These are phyloP conservation scores for Leucocoprinus birnbaumii DNA, from an alignment of 768 basidiomycete species.

Conservation along the genomic window DNA sequence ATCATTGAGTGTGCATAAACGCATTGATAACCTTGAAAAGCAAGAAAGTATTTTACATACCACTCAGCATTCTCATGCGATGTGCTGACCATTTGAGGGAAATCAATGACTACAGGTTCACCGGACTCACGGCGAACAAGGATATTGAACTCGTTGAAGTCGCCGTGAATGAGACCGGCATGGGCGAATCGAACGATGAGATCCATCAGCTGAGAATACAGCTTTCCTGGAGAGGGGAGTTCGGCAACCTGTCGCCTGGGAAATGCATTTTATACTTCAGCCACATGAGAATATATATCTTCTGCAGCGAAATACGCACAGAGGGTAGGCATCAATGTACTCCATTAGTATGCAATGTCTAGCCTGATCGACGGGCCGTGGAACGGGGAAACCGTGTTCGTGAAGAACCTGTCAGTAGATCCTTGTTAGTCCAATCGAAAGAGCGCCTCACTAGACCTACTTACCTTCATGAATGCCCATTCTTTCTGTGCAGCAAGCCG, in stretches of 20 bases:
- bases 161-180: slow-evolving; percentile 96
- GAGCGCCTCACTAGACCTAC: background rate
- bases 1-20: too few relatives aligned
- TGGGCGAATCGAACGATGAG: slow-evolving; percentile 92
- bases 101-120: slow-evolving; percentile 93
- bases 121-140: slow-evolving; percentile 74
- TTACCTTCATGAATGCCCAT: slow-evolving; percentile 97
- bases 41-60: slow-evolving; percentile 39
- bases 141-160: slow-evolving; percentile 99
- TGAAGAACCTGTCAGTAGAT: slow-evolving; percentile 65
- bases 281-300: background rate
- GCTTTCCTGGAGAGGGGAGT: slow-evolving; percentile 79
- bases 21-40: too few relatives aligned
- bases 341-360: slow-evolving; percentile 97
- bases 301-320: slow-evolving; percentile 52
- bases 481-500: slow-evolving; percentile 95
- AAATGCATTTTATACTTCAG: slow-evolving; percentile 10
- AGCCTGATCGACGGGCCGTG: slow-evolving; percentile 90
- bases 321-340: slow-evolving; percentile 89
- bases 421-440: too few relatives aligned
- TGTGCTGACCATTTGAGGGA: slow-evolving; percentile 99
- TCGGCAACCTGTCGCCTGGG: slow-evolving; percentile 83
- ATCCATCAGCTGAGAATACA: slow-evolving; percentile 93
- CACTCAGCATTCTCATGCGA: slow-evolving; percentile 97
- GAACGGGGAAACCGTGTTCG: slow-evolving; percentile 91